Percentiles rank a stretch among this genome's conserved stretches.
These are phyloP conservation scores for Wallacemonas rigidus DNA, from an alignment of 208 protist species.

Conservation along the genomic window DNA sequence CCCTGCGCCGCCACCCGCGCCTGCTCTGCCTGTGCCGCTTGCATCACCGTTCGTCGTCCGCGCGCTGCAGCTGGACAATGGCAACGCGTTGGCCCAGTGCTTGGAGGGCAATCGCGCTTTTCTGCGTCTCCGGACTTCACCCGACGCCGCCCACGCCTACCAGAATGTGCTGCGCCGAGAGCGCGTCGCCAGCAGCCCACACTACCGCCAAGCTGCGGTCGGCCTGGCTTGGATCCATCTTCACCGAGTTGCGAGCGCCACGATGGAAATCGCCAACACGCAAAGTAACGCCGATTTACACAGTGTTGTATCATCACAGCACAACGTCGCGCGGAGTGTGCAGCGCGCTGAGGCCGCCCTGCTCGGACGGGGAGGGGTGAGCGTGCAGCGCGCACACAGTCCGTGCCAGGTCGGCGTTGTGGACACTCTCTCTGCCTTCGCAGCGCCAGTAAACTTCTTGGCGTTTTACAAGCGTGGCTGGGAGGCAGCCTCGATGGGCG, in stretches of 20 bases:
- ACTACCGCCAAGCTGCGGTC: conserved; percentile 30
- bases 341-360: neutral
- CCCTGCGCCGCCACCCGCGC: too few species aligned
- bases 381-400: neutral
- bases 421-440: conserved; percentile 9
- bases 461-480: conserved; percentile 16
- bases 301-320: neutral
- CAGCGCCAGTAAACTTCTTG: conserved; percentile 11
- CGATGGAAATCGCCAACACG: conserved; percentile 12
- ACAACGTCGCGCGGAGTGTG: neutral
- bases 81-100: conserved; percentile 36
- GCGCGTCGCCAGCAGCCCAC: conserved; percentile 13
- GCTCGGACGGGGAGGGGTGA: neutral
- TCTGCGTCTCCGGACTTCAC: conserved; percentile 25
- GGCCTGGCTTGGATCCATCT: conserved; percentile 44
- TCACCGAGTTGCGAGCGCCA: conserved; percentile 16
- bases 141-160: conserved; percentile 45
- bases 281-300: neutral
- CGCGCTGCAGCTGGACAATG: conserved; percentile 30
- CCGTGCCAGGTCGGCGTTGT: conserved; percentile 6
- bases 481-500: conserved; percentile 7
- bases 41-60: conserved; percentile 7
- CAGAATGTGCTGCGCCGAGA: conserved; percentile 25
- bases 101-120: conserved; percentile 44
- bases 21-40: neutral